Conservation (phyloP, 805 yeast species). For the Lipomyces chichibuensis region DNA sequence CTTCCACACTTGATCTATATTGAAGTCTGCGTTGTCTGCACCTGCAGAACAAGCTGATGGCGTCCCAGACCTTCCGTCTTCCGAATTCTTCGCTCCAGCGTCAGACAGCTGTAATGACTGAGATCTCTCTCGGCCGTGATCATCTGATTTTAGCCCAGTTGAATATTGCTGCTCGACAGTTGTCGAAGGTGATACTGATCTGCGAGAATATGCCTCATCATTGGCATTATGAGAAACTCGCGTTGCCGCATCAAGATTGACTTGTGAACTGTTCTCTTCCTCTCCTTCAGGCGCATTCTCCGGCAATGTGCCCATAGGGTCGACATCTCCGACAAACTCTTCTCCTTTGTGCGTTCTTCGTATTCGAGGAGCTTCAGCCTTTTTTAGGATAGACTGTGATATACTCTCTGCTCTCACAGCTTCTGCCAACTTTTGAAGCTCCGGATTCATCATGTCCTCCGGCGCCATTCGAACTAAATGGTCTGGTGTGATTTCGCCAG, state of each 20-base stretch:
- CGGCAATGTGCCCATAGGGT: constrained; percentile 37
- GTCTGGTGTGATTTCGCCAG: constrained; percentile 56
- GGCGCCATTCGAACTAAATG: constrained; percentile 66
- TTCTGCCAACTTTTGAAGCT: constrained; percentile 68
- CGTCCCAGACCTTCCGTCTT: neutral
- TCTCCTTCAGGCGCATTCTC: constrained; percentile 2
- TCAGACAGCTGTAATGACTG: neutral
- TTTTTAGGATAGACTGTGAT: constrained; percentile 66
- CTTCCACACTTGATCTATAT: constrained; percentile 7
- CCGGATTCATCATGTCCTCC: constrained; percentile 79
- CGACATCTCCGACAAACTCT: constrained; percentile 67
- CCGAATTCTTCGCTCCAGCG: neutral
- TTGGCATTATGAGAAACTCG: neutral
- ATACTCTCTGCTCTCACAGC: constrained; percentile 70
- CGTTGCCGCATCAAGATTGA: neutral
- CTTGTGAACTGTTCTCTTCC: neutral
- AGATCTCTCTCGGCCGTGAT: neutral
- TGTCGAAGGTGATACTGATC: constrained; percentile 5
- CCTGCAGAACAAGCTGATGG: neutral
- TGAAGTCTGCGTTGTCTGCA: constrained; percentile 11
- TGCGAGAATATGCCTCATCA: neutral
- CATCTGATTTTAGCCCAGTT: neutral
- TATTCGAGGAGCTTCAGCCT: constrained; percentile 62
- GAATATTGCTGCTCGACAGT: neutral
- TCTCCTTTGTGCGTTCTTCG: constrained; percentile 88